Evolutionary conservation across 805 yeast species (phyloP).

Genomic region (Suhomyces sp.): DNA sequence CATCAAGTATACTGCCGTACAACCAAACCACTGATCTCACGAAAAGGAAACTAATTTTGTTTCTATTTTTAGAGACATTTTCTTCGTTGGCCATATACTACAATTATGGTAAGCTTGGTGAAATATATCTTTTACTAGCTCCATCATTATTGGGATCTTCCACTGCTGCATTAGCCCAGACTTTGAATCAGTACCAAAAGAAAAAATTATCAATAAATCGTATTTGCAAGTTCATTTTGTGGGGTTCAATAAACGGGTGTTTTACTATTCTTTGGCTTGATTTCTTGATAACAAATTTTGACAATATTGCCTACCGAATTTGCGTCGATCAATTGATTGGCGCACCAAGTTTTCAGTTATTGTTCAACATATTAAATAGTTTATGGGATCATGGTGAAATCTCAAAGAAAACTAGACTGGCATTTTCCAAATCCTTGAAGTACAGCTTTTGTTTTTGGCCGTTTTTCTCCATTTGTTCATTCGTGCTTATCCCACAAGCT

Average conservation of each 20-base stretch:
- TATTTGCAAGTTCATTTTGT: slow-evolving; percentile 47
- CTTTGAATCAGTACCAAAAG: slow-evolving; percentile 34
- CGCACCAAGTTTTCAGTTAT: slow-evolving; percentile 51
- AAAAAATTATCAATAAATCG: slow-evolving; percentile 29
- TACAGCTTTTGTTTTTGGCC: slow-evolving; percentile 62
- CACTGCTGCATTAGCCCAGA: slow-evolving; percentile 43
- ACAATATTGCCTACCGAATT: slow-evolving; percentile 38
- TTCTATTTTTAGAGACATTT: slow-evolving; percentile 25
- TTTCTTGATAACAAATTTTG: slow-evolving; percentile 36
- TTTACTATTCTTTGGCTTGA: slow-evolving; percentile 57
- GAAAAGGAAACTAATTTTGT: slow-evolving; percentile 16
- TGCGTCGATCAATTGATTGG: slow-evolving; percentile 55
- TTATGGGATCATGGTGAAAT: slow-evolving; percentile 55
- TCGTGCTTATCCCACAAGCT: slow-evolving; percentile 46
- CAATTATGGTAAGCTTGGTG: slow-evolving; percentile 25
- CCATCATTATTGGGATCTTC: slow-evolving; percentile 38
- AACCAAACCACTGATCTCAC: background rate
- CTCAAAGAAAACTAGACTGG: slow-evolving; percentile 27
- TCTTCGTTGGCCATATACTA: slow-evolving; percentile 26
- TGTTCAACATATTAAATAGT: slow-evolving; percentile 47
- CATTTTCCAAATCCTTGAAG: slow-evolving; percentile 47
- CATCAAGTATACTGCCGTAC: background rate
- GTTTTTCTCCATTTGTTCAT: slow-evolving; percentile 48
- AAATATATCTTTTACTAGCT: slow-evolving; percentile 25
- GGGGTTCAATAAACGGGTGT: slow-evolving; percentile 62